Evolutionary conservation across 2,329 filamentous ascomycete genomes (phyloP).

Genomic region (Aureobasidium sp.): DNA sequence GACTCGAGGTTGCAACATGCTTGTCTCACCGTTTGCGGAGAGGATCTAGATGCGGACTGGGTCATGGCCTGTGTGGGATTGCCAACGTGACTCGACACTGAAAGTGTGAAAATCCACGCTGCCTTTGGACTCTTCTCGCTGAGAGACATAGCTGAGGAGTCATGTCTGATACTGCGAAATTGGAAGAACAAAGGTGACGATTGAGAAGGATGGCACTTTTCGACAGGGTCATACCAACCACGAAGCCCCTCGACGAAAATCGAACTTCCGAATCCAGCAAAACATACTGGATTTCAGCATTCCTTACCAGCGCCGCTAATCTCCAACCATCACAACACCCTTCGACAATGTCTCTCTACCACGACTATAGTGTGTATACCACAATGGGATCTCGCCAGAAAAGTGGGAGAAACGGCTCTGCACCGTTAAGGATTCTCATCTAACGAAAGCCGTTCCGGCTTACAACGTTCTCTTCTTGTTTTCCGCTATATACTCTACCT

Average conservation of each 20-base stretch:
- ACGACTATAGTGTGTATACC: background rate
- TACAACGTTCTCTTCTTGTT: constrained; percentile 1
- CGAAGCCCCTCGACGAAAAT: background rate
- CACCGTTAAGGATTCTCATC: background rate
- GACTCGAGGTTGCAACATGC: background rate
- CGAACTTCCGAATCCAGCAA: background rate
- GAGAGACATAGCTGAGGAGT: too few species aligned
- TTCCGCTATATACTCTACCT: background rate
- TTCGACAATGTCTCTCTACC: background rate
- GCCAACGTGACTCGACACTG: background rate
- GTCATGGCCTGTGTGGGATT: background rate
- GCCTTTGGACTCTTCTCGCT: background rate
- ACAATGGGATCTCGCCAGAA: background rate
- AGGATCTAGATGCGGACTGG: background rate
- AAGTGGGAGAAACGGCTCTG: background rate
- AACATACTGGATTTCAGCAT: background rate
- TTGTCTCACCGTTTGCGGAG: constrained; percentile 2
- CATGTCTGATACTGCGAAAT: too few species aligned
- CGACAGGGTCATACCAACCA: background rate
- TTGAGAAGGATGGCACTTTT: too few species aligned
- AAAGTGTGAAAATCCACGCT: background rate
- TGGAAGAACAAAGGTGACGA: too few species aligned
- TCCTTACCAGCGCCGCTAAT: background rate
- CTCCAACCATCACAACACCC: constrained; percentile 5
- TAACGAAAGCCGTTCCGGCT: constrained; percentile 8